phyloP scores from a whole-genome alignment of 345 rosid species.

The Citrus cavaleriei region DNA sequence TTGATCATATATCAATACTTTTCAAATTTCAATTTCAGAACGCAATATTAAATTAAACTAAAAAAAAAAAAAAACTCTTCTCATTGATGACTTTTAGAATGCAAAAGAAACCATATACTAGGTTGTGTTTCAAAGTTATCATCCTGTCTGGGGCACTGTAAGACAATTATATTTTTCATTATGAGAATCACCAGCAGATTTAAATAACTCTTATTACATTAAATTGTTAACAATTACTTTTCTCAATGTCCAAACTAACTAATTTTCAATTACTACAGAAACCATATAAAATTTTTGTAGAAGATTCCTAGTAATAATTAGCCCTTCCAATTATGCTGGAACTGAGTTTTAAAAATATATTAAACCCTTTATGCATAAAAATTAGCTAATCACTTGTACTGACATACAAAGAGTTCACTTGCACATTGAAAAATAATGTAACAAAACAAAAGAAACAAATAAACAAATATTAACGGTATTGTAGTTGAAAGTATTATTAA shows the following conservation, averaged over 20 bases:
- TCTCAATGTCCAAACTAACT: not conserved
- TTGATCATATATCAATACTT: constrained; percentile 14
- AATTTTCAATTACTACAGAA: constrained; percentile 1
- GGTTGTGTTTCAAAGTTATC: constrained; percentile 13
- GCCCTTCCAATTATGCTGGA: constrained; percentile 39
- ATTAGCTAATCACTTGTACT: constrained; percentile 9
- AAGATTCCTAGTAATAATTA: constrained; percentile 14
- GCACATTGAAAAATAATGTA: constrained; percentile 3
- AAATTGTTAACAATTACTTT: constrained; percentile 1
- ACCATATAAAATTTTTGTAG: constrained; percentile 1
- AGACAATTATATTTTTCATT: constrained; percentile 1
- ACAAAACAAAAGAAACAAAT: not conserved
- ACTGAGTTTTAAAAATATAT: constrained; percentile 10
- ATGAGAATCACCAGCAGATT: not conserved
- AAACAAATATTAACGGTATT: not conserved
- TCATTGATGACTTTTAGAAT: constrained; percentile 12
- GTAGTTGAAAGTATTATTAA: not conserved
- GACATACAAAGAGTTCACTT: not conserved
- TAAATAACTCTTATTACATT: not conserved
- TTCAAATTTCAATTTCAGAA: not conserved
- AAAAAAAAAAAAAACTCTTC: not conserved
- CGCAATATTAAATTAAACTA: not conserved
- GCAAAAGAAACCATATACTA: constrained; percentile 5
- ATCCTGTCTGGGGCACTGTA: constrained; percentile 6
- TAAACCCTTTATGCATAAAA: not conserved